Conservation (phyloP, 2,329 filamentous ascomycete species). For the Fusarium ambrosium region DNA sequence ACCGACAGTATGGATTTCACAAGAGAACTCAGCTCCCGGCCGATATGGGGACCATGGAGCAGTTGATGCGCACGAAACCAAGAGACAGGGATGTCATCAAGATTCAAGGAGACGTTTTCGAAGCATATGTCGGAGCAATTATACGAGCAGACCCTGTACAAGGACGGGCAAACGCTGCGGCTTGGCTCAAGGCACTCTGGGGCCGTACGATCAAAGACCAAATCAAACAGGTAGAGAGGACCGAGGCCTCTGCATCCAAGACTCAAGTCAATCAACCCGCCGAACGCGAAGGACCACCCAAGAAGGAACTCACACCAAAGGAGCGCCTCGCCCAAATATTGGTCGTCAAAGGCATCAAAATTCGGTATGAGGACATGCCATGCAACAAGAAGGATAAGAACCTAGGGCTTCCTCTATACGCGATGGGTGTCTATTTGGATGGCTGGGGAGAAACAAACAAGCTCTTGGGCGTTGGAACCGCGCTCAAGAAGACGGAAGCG, state of each 20-base stretch:
- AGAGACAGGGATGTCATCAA: slow-evolving; percentile 73
- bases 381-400: slow-evolving; percentile 66
- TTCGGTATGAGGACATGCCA: slow-evolving; percentile 72
- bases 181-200: slow-evolving; percentile 85
- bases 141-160: slow-evolving; percentile 75
- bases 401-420: slow-evolving; percentile 69
- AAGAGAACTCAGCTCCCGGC: slow-evolving; percentile 70
- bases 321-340: slow-evolving; percentile 56
- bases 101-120: slow-evolving; percentile 87
- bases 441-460: slow-evolving; percentile 77
- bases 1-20: slow-evolving; percentile 78
- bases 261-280: neutral
- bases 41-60: slow-evolving; percentile 53
- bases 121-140: slow-evolving; percentile 87
- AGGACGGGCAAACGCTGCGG: slow-evolving; percentile 72
- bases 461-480: slow-evolving; percentile 73
- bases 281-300: neutral
- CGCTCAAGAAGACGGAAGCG: slow-evolving; percentile 77
- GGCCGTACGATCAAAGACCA: slow-evolving; percentile 71
- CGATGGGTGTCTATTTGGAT: slow-evolving; percentile 73
- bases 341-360: slow-evolving; percentile 67
- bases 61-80: slow-evolving; percentile 45
- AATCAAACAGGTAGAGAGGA: slow-evolving; percentile 59
- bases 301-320: slow-evolving; percentile 44
- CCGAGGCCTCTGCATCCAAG: neutral